Conservation (phyloP, 768 basidiomycete species). For the Candolleomyces efflorescens region DNA sequence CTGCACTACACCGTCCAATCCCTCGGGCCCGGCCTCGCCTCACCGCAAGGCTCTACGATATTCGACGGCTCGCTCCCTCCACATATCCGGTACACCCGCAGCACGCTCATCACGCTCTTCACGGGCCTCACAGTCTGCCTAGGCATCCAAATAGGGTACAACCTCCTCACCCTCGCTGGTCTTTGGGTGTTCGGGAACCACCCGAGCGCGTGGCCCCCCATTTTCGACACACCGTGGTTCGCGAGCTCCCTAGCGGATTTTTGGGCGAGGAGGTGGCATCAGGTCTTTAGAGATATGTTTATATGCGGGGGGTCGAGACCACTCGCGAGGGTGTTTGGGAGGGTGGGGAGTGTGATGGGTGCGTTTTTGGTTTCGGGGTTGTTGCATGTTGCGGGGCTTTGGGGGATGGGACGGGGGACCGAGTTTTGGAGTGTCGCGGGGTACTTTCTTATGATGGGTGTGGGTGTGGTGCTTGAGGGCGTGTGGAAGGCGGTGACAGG, state of each 20-base stretch:
- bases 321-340: conserved; percentile 39
- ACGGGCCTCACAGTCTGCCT: conserved; percentile 42
- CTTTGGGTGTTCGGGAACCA: conserved; percentile 44
- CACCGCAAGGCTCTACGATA: conserved; percentile 36
- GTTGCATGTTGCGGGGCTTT: conserved; percentile 54
- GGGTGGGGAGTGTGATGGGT: conserved; percentile 46
- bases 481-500: conserved; percentile 42
- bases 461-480: conserved; percentile 48
- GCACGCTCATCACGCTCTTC: conserved; percentile 38
- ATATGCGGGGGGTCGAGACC: conserved; percentile 47
- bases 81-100: conserved; percentile 36
- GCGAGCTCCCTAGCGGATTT: conserved; percentile 57
- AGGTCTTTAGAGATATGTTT: conserved; percentile 57
- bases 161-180: conserved; percentile 37
- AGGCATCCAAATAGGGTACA: conserved; percentile 40
- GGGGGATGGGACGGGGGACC: conserved; percentile 52
- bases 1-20: conserved; percentile 44
- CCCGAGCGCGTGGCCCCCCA: conserved; percentile 57
- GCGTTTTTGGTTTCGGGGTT: conserved; percentile 58
- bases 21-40: conserved; percentile 40
- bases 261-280: conserved; percentile 69
- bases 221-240: conserved; percentile 54
- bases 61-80: conserved; percentile 35
- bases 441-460: conserved; percentile 56
- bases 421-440: conserved; percentile 39